Percentiles rank a stretch among this genome's conserved stretches.
phyloP scores from a whole-genome alignment of 345 rosid species.

The Linum lewisii region DNA sequence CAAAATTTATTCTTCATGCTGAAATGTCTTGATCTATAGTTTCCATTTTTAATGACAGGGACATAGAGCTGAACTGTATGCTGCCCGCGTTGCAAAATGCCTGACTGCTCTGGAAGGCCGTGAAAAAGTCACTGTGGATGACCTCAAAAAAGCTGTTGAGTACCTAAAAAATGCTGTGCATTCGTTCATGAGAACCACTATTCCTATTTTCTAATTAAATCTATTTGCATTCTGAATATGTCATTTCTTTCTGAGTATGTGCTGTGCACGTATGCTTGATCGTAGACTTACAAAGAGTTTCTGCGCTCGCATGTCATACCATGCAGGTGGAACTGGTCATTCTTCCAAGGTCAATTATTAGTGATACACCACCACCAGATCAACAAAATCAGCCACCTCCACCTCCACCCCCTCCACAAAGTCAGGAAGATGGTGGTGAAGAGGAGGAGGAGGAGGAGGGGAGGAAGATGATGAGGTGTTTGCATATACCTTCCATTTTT shows the following conservation, averaged over 20 bases:
- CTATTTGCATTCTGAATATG: not conserved
- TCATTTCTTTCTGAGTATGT: not conserved
- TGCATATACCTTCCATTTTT: not conserved
- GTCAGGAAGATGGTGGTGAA: constrained; percentile 66
- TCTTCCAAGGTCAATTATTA: constrained; percentile 81
- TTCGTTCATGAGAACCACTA: not conserved
- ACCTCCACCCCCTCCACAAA: constrained; percentile 72
- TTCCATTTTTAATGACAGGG: constrained; percentile 40
- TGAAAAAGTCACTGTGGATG: constrained; percentile 84
- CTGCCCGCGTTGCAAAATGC: constrained; percentile 91
- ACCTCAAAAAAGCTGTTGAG: constrained; percentile 92
- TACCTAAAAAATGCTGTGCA: constrained; percentile 17
- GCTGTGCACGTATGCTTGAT: not conserved
- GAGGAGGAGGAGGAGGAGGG: constrained; percentile 46
- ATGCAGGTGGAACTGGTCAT: constrained; percentile 90
- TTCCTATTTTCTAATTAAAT: not conserved
- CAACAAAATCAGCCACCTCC: constrained; percentile 88
- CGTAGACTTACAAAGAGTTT: not conserved
- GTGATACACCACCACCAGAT: constrained; percentile 79
- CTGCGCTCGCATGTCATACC: constrained; percentile 15
- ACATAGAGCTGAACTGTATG: constrained; percentile 92
- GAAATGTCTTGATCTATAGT: not conserved
- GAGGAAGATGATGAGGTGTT: constrained; percentile 67
- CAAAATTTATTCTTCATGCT: not conserved
- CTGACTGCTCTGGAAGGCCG: constrained; percentile 92